Evolutionary conservation across 2,329 filamentous ascomycete genomes (phyloP).

Genomic region (Penicillium occitanis): DNA sequence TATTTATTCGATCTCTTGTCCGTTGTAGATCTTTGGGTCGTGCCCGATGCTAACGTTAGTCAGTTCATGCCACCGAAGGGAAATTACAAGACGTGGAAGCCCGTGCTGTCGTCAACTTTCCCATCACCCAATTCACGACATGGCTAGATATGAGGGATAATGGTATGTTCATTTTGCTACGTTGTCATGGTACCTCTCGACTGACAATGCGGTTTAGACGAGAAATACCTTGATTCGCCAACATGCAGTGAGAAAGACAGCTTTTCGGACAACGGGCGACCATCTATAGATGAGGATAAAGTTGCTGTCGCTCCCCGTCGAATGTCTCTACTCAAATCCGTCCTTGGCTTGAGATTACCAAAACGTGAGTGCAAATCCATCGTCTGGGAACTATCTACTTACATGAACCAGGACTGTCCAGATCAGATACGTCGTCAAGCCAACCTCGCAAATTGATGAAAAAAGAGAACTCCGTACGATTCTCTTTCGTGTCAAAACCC

Average conservation of each 20-base stretch:
- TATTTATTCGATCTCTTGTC: constrained; percentile 10
- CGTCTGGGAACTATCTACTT: not conserved
- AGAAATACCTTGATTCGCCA: constrained; percentile 20
- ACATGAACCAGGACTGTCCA: constrained; percentile 26
- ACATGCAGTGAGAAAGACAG: constrained; percentile 28
- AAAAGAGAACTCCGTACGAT: constrained; percentile 31
- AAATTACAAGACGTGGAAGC: constrained; percentile 16
- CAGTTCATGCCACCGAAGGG: constrained; percentile 30
- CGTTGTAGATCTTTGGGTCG: not conserved
- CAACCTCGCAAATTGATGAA: constrained; percentile 31
- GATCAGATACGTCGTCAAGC: constrained; percentile 26
- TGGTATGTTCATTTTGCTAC: constrained; percentile 14
- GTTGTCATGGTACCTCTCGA: not conserved
- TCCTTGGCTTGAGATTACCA: constrained; percentile 30
- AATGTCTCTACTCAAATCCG: constrained; percentile 23
- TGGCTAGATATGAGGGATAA: constrained; percentile 19
- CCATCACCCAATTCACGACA: constrained; percentile 18
- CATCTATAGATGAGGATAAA: constrained; percentile 23
- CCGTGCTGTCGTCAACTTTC: constrained; percentile 18
- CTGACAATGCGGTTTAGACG: constrained; percentile 16
- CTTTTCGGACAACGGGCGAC: constrained; percentile 18
- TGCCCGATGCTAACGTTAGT: constrained; percentile 10
- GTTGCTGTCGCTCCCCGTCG: constrained; percentile 26
- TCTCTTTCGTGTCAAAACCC: constrained; percentile 31
- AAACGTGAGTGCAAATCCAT: constrained; percentile 25